phyloP scores from a whole-genome alignment of 73 alveolate species.

The Breviolum minutum region DNA sequence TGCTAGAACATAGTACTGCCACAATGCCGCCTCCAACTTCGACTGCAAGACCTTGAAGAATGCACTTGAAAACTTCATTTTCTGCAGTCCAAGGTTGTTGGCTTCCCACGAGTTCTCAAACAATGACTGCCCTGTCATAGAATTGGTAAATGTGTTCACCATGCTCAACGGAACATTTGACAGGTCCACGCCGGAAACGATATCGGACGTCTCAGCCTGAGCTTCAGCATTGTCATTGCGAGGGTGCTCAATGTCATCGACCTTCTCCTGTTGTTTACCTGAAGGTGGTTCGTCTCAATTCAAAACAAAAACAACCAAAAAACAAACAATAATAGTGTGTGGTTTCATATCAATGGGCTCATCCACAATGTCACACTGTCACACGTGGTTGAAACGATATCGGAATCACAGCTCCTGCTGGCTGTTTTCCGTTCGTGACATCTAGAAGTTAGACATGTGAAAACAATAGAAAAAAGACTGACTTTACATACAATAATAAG shows the following conservation, averaged over 20 bases:
- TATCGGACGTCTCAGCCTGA: background rate
- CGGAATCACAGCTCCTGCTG: too few species aligned
- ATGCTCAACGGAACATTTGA: background rate
- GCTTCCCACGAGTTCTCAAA: background rate
- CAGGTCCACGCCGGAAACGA: background rate
- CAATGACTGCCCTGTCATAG: background rate
- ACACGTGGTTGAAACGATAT: too few species aligned
- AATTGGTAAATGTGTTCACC: background rate
- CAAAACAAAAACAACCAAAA: too few species aligned
- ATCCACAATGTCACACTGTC: too few species aligned
- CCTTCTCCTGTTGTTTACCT: background rate
- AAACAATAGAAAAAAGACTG: too few species aligned
- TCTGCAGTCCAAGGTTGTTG: background rate
- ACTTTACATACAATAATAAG: background rate
- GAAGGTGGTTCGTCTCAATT: too few species aligned
- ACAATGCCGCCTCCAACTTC: conserved; percentile 5
- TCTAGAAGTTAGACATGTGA: too few species aligned
- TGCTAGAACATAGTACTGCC: background rate
- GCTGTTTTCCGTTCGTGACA: too few species aligned
- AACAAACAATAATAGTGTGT: background rate
- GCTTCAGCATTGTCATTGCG: background rate
- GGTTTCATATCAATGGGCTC: background rate
- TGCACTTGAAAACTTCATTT: background rate
- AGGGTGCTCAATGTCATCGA: background rate
- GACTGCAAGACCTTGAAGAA: conserved; percentile 1